phyloP scores from a whole-genome alignment of 371 early-diverging fungal species.

The Fennellomyces sp. region DNA sequence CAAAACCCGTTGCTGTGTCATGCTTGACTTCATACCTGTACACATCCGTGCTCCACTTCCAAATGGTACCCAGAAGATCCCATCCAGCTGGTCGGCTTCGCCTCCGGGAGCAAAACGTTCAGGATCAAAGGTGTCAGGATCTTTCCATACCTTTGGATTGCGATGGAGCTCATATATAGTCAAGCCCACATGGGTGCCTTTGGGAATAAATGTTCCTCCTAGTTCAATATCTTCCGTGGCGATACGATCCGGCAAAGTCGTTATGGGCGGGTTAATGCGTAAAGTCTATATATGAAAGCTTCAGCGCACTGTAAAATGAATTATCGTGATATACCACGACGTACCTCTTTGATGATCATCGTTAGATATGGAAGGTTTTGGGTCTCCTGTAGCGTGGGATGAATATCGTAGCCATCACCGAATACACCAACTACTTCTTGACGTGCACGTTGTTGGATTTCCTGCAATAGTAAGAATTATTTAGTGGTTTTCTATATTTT shows the following conservation, averaged over 20 bases:
- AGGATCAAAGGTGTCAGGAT: constrained; percentile 20
- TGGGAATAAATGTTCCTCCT: constrained; percentile 12
- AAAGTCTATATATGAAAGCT: constrained; percentile 15
- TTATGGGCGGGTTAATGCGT: constrained; percentile 3
- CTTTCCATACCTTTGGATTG: constrained; percentile 17
- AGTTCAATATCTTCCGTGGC: constrained; percentile 11
- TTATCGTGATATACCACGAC: too few species aligned
- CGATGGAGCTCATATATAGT: constrained; percentile 18
- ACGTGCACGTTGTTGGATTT: constrained; percentile 19
- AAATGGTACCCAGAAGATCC: constrained; percentile 16
- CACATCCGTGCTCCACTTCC: constrained; percentile 9
- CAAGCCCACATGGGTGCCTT: constrained; percentile 14
- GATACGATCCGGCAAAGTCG: background rate
- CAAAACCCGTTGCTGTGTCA: constrained; percentile 19
- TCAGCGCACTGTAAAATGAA: too few species aligned
- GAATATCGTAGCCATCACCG: too few species aligned
- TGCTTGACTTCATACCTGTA: constrained; percentile 24
- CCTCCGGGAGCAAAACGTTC: constrained; percentile 26
- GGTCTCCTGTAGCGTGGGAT: constrained; percentile 20
- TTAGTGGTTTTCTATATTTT: background rate
- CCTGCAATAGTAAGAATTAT: background rate
- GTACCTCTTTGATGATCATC: constrained; percentile 25
- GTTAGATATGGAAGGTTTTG: constrained; percentile 18
- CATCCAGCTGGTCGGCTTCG: constrained; percentile 14
- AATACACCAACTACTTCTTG: constrained; percentile 12